Evolutionary conservation across 352 stramenopile species (phyloP).

Genomic region (Globisporangium barbulae): DNA sequence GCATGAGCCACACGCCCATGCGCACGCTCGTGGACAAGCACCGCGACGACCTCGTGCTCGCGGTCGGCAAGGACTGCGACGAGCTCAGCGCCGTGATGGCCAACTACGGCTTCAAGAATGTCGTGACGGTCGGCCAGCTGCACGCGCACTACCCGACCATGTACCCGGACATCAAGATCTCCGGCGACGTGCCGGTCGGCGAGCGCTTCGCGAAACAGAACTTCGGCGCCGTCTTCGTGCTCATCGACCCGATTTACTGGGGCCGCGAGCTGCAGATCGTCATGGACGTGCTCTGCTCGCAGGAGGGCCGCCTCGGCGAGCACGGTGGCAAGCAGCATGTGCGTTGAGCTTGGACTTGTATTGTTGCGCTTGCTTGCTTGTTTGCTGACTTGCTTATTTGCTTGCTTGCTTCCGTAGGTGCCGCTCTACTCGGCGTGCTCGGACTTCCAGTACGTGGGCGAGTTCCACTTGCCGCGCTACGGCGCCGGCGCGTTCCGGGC

Average conservation of each 20-base stretch:
- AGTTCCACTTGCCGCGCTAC: slow-evolving; percentile 81
- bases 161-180: slow-evolving; percentile 78
- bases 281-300: slow-evolving; percentile 49
- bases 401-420: slow-evolving; percentile 8
- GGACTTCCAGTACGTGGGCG: slow-evolving; percentile 86
- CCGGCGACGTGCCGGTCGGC: slow-evolving; percentile 18
- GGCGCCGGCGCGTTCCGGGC: slow-evolving; percentile 78
- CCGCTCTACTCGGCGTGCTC: slow-evolving; percentile 85
- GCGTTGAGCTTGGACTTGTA: neutral
- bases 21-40: slow-evolving; percentile 60
- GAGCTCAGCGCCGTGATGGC: slow-evolving; percentile 62
- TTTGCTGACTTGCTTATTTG: neutral
- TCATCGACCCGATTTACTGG: slow-evolving; percentile 63
- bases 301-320: slow-evolving; percentile 34
- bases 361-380: neutral
- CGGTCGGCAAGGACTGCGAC: slow-evolving; percentile 74
- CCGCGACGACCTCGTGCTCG: slow-evolving; percentile 68
- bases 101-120: slow-evolving; percentile 82
- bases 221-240: slow-evolving; percentile 51
- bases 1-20: slow-evolving; percentile 86
- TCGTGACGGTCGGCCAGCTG: slow-evolving; percentile 72
- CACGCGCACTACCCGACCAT: slow-evolving; percentile 76
- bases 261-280: slow-evolving; percentile 55
- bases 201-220: slow-evolving; percentile 33
- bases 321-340: slow-evolving; percentile 30